Conservation (phyloP, 2,329 filamentous ascomycete genomes). For the Aureobasidium leucospermi region DNA sequence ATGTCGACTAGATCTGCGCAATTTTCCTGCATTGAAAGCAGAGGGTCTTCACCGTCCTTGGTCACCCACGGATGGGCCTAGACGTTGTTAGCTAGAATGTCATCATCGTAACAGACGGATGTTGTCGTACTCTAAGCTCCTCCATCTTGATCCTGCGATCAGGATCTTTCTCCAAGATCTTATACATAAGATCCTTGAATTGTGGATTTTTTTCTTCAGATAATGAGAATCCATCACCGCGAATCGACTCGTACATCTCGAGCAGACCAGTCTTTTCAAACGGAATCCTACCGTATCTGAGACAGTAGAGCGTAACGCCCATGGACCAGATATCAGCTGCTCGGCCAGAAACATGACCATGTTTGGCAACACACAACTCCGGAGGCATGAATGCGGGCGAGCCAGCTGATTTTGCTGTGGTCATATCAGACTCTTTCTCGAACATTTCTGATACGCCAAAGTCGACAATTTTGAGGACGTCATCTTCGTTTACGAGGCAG, state of each 20-base stretch:
- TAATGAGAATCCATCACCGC: slow-evolving; percentile 57
- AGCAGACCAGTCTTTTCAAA: slow-evolving; percentile 74
- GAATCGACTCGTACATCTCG: slow-evolving; percentile 85
- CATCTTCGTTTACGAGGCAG: slow-evolving; percentile 77
- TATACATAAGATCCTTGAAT: slow-evolving; percentile 67
- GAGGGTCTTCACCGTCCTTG: slow-evolving; percentile 63
- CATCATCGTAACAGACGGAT: neutral
- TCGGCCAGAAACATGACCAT: slow-evolving; percentile 79
- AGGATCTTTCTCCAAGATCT: slow-evolving; percentile 78
- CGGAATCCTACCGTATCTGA: slow-evolving; percentile 80
- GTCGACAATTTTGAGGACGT: slow-evolving; percentile 94
- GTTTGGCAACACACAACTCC: slow-evolving; percentile 79
- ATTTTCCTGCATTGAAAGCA: slow-evolving; percentile 79
- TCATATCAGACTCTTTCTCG: slow-evolving; percentile 79
- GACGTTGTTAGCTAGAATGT: slow-evolving; percentile 17
- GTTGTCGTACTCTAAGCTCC: slow-evolving; percentile 61
- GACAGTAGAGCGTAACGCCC: slow-evolving; percentile 89
- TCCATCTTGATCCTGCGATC: slow-evolving; percentile 74
- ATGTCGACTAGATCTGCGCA: slow-evolving; percentile 71
- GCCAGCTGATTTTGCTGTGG: slow-evolving; percentile 84
- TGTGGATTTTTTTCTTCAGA: slow-evolving; percentile 56
- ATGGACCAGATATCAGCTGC: slow-evolving; percentile 98
- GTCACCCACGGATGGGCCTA: slow-evolving; percentile 94
- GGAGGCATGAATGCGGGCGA: slow-evolving; percentile 93
- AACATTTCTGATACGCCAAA: slow-evolving; percentile 99